A percentile compares a stretch with the other conserved stretches of the same genome.
Conservation (phyloP, 2,329 filamentous ascomycete species). For the Emydomyces testavorans region DNA sequence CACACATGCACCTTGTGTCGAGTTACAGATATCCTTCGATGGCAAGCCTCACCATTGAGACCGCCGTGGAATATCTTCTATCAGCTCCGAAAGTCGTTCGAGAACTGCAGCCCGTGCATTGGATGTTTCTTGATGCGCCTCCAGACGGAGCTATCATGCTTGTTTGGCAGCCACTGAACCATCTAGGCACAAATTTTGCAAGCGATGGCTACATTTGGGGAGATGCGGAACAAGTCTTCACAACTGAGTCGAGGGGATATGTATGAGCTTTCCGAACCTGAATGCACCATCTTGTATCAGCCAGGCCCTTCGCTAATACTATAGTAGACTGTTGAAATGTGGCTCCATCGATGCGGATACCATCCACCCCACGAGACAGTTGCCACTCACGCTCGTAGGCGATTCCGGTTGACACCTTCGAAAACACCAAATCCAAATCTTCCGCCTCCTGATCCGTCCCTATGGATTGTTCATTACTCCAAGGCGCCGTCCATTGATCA, state of each 20-base stretch:
- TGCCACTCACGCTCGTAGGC: constrained; percentile 65
- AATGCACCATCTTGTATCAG: neutral
- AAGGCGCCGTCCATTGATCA: constrained; percentile 62
- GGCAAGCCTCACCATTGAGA: constrained; percentile 58
- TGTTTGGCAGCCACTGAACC: constrained; percentile 73
- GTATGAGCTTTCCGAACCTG: constrained; percentile 32
- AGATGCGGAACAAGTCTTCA: constrained; percentile 64
- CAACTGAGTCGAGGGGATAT: constrained; percentile 60
- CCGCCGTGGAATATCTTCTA: constrained; percentile 73
- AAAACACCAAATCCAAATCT: constrained; percentile 58
- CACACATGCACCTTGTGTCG: constrained; percentile 82
- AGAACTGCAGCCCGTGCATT: constrained; percentile 76
- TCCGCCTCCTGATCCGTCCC: constrained; percentile 61
- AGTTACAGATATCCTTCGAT: constrained; percentile 67
- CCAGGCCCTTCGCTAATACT: constrained; percentile 2
- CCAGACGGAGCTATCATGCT: constrained; percentile 71
- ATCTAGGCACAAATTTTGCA: constrained; percentile 61
- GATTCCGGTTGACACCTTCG: constrained; percentile 70
- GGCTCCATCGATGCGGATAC: constrained; percentile 70
- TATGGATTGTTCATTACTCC: constrained; percentile 89
- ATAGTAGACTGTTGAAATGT: constrained; percentile 71
- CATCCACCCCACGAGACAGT: constrained; percentile 59
- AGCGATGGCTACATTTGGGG: constrained; percentile 91
- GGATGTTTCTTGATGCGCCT: constrained; percentile 80
- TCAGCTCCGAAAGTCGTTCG: constrained; percentile 75